Conservation (phyloP, 228 moss, liverwort and hornwort species). For the Sphagnum magellanicum region DNA sequence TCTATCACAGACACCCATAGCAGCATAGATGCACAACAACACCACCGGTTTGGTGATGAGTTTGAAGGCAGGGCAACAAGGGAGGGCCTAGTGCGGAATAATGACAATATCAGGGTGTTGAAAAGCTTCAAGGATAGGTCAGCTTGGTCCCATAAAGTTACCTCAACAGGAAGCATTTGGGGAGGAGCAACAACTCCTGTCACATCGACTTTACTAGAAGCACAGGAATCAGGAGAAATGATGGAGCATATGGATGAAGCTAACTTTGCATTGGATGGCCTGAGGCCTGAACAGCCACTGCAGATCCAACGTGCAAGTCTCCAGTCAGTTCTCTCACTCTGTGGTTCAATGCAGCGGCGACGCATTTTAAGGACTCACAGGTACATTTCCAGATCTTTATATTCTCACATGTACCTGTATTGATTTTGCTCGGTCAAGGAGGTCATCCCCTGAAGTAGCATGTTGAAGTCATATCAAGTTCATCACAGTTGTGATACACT, state of each 20-base stretch:
- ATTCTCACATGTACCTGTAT: too few relatives aligned
- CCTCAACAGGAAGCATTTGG: constrained; percentile 34
- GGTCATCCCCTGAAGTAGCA: too few relatives aligned
- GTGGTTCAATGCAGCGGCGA: constrained; percentile 94
- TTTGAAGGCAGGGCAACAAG: constrained; percentile 33
- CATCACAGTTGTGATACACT: too few relatives aligned
- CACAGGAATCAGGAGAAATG: constrained; percentile 98
- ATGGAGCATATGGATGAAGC: constrained; percentile 99
- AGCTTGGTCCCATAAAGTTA: constrained; percentile 41
- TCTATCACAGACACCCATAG: constrained; percentile 20
- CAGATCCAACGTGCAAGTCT: constrained; percentile 97
- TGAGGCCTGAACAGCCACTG: constrained; percentile 85
- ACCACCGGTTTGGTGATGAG: constrained; percentile 25
- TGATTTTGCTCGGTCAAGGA: too few relatives aligned
- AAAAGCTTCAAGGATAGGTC: constrained; percentile 31
- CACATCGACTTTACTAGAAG: constrained; percentile 89
- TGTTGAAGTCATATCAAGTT: too few relatives aligned
- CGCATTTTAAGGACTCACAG: constrained; percentile 92
- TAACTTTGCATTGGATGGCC: constrained; percentile 96
- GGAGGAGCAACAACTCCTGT: constrained; percentile 40
- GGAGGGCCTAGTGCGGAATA: constrained; percentile 49
- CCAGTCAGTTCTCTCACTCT: constrained; percentile 84
- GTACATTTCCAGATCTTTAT: constrained; percentile 20
- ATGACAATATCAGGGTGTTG: constrained; percentile 19
- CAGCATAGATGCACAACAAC: constrained; percentile 6